Conservation (phyloP, 345 rosid genomes). For the Sisymbrium altissimum region DNA sequence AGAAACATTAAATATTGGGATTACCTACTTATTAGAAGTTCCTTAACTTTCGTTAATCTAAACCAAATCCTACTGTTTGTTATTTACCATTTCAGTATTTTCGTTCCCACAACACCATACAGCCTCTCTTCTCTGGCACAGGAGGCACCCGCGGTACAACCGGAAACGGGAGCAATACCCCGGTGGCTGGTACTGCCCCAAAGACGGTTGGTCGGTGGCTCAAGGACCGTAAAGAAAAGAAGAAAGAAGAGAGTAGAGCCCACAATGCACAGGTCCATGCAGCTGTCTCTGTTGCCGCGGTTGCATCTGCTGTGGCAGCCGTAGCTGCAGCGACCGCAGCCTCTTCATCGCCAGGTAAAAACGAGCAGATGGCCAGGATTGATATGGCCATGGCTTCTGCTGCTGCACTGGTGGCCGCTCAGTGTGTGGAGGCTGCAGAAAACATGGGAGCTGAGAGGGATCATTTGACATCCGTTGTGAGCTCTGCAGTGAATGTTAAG, state of each 20-base stretch:
- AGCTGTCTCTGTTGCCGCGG: conserved; percentile 83
- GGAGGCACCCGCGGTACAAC: conserved; percentile 51
- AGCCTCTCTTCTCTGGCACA: conserved; percentile 63
- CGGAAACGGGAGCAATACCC: conserved; percentile 51
- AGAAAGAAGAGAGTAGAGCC: conserved; percentile 84
- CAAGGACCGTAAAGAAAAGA: conserved; percentile 92
- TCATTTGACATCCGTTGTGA: conserved; percentile 70
- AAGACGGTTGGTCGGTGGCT: conserved; percentile 96
- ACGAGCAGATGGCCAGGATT: conserved; percentile 65
- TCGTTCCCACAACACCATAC: conserved; percentile 77
- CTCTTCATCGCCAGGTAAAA: conserved; percentile 51
- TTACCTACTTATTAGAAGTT: background rate
- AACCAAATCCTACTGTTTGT: background rate
- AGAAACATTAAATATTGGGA: background rate
- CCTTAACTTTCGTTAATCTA: background rate
- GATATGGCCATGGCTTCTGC: conserved; percentile 95
- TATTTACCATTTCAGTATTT: conserved; percentile 51
- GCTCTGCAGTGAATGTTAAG: conserved; percentile 87
- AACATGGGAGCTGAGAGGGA: conserved; percentile 86
- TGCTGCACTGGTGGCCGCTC: conserved; percentile 92
- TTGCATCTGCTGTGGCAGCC: conserved; percentile 91
- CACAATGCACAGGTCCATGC: conserved; percentile 92
- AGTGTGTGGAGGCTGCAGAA: conserved; percentile 95
- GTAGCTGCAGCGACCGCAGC: conserved; percentile 76
- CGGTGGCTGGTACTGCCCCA: conserved; percentile 47